Conservation (phyloP, 495 filamentous ascomycete species). For the Penicillium alfredii region DNA sequence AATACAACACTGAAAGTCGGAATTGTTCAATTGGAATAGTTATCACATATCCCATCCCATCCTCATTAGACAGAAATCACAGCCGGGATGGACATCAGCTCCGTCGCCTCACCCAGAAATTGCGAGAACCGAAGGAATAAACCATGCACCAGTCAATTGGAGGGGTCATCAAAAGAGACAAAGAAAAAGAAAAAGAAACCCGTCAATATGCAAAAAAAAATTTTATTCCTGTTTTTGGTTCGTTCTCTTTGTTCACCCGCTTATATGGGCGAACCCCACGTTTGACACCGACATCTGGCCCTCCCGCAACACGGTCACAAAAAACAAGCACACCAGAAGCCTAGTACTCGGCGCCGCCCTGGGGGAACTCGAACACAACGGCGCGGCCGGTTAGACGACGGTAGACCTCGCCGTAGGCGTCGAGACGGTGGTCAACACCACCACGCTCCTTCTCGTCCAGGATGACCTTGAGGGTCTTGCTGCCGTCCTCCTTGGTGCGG, state of each 20-base stretch:
- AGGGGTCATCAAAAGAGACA: constrained; percentile 18
- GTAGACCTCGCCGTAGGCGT: constrained; percentile 99
- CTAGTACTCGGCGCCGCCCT: constrained; percentile 79
- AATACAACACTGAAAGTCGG: constrained; percentile 13
- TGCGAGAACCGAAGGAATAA: constrained; percentile 14
- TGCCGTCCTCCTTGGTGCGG: constrained; percentile 93
- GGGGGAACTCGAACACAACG: constrained; percentile 96
- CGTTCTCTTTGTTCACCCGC: constrained; percentile 23
- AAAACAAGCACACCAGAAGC: constrained; percentile 16
- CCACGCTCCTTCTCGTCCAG: constrained; percentile 99
- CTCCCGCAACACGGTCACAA: constrained; percentile 17
- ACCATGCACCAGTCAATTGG: constrained; percentile 21
- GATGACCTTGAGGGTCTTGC: constrained; percentile 95
- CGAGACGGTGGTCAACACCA: constrained; percentile 95
- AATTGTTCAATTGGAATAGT: constrained; percentile 28
- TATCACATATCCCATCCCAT: constrained; percentile 31
- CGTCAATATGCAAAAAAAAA: too few relatives aligned
- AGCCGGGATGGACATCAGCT: constrained; percentile 21
- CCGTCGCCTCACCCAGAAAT: constrained; percentile 17
- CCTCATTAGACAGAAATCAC: constrained; percentile 28
- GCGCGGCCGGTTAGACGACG: constrained; percentile 86
- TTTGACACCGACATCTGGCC: constrained; percentile 20
- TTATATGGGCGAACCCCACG: too few relatives aligned
- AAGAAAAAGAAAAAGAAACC: constrained; percentile 29
- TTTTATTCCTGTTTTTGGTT: constrained; percentile 32